Evolutionary conservation across 2,329 filamentous ascomycete genomes (phyloP), one percentile per base, ranked within the genome.

Genomic region (Botrytis cinerea): DNA sequence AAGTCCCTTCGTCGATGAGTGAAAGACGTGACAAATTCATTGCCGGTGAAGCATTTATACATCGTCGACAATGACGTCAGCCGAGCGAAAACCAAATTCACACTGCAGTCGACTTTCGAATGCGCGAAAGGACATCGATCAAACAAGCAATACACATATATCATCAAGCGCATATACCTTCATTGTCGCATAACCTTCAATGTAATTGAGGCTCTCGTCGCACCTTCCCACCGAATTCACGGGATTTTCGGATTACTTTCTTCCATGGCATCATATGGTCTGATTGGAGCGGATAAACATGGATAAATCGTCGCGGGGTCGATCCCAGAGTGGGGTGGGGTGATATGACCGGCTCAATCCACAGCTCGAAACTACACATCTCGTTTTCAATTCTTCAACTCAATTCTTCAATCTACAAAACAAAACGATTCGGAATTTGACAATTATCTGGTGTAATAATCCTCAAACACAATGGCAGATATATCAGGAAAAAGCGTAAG

Each of bases 271-370:
- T 25, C n/a, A 32, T 28, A 16, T 35, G 7, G 3, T 28, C 18
- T 78, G 71, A 79, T 78, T 79, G 77, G 78, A 25, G 75, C 78
- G 76, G 76, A 59, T 79, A 77, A 78, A 73, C 28, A 68, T 72
- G 74, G 74, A 48, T 75, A 76, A 75, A 76, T 73, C 57, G n/a
- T 66, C 43, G 25, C 64, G 74, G 74, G 48, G 64, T 67, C 14
- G 2, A 35, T 75, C 73, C 71, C 43, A 67, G 73, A 67, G 72
- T 73, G 67, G 72, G 75, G 72, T 73, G 67, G 72, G 75, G 72
- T 69, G 73, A 75, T 35, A 14, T 62, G 71, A 71, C 28, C 51
- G 45, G 28, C 66, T 43, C 60, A 61, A 46, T 59, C 35, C 2
- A 54, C 51, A 70, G 70, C 57, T 60, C 62, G 45, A 67, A 40